A percentile compares a stretch with the other conserved stretches of the same genome.
Evolutionary conservation across 2,329 filamentous ascomycete species (phyloP).

Genomic region (Fusarium subglutinans): DNA sequence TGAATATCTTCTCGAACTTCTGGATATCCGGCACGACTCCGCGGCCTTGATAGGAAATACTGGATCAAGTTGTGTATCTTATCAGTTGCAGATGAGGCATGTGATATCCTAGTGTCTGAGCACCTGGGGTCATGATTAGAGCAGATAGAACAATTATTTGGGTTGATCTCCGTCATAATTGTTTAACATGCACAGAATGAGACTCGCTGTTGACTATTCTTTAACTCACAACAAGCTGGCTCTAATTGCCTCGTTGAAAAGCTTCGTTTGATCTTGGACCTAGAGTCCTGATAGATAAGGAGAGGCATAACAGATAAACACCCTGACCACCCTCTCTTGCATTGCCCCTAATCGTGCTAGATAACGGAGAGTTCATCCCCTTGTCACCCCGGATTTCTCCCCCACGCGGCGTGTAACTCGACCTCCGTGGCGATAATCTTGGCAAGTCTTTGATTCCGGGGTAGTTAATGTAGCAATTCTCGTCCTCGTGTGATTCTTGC

Average conservation of each 20-base stretch:
- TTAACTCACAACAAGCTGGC: background rate
- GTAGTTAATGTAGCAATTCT: background rate
- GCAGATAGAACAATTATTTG: background rate
- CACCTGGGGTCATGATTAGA: background rate
- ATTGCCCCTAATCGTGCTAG: constrained; percentile 9
- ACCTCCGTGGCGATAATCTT: background rate
- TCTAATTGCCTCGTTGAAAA: background rate
- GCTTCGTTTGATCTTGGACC: background rate
- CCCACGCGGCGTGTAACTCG: constrained; percentile 24
- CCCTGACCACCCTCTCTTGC: constrained; percentile 8
- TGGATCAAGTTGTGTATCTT: background rate
- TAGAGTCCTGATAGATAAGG: constrained; percentile 10
- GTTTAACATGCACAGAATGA: background rate
- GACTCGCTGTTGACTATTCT: background rate
- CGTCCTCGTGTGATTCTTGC: background rate
- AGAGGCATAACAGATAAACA: constrained; percentile 28
- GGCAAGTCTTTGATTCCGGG: background rate
- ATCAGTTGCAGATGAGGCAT: background rate
- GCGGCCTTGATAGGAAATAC: background rate
- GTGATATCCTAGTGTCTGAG: background rate
- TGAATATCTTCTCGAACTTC: background rate
- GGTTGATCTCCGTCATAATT: background rate
- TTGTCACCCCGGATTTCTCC: constrained; percentile 27
- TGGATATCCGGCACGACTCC: background rate
- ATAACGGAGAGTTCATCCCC: constrained; percentile 20